Base-by-base conservation (phyloP, 257 asterid species). In the Gardenia jasminoides region DNA sequence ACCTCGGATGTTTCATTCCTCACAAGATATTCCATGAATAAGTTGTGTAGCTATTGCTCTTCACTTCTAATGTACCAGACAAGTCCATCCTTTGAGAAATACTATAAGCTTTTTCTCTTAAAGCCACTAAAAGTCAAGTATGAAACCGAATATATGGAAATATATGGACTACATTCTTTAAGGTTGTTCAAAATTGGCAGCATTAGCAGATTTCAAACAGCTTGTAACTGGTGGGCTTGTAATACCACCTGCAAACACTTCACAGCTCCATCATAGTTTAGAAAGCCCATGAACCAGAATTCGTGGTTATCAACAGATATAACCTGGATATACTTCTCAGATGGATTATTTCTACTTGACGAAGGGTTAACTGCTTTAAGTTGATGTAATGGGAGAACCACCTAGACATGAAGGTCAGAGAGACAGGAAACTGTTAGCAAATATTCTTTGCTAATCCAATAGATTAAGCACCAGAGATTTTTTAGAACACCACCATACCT, bases 231-330 rank as follows among this genome's bases (percentile, higher is more conserved):
- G 72, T 68, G 74, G 6, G 72, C 44, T 65, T 72, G 76, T 72
- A 76, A 71, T 43, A 89, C 88, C 80, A 80, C 94, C 75, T 82
- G 93, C 50, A 96, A 82, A 85, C 75, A 77, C 71, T 88, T 90
- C 76, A 92, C 98, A 17, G 97, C 98, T 79, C 90, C 89, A 5
- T 91, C 93, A 66, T 96, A 96, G 90, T 86, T 78, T 73, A 96
- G 78, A 65, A 96, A 96, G 77, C 98, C 99, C 98, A 96, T 92
- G 88, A 87, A 96, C 98, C 98, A 96, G 88, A 93, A 96, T 82
- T 96, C 99, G 28, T 93, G 98, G 83, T 87, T 88, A 83, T 91
- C 99, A 22, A 91, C 87, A 3, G 97, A 93, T 69, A 91, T 93
- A 52, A 96, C 81, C 84, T 93, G 98, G 80, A 96, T 88, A 81